Evolutionary conservation across 1,284 basidiomycete species (phyloP).

Genomic region (Sporisorium iseilematis-ciliati): DNA sequence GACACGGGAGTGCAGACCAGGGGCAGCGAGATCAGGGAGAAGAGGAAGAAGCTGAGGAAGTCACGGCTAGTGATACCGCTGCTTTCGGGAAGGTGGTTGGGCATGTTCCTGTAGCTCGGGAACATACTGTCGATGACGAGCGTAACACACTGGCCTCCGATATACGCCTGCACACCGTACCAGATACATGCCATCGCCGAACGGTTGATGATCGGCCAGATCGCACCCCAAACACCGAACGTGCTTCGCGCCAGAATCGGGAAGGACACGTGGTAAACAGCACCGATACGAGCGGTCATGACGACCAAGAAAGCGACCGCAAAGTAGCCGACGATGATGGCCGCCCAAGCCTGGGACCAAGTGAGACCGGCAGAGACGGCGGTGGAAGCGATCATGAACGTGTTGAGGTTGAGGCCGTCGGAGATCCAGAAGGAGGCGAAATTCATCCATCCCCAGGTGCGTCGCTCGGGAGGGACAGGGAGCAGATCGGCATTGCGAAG

Average conservation of each 20-base stretch:
- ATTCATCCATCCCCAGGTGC: slow-evolving; percentile 54
- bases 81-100: slow-evolving; percentile 78
- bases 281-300: slow-evolving; percentile 81
- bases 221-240: slow-evolving; percentile 83
- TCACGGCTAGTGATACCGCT: slow-evolving; percentile 79
- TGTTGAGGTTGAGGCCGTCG: slow-evolving; percentile 63
- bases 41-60: slow-evolving; percentile 86
- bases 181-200: slow-evolving; percentile 81
- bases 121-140: slow-evolving; percentile 77
- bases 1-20: slow-evolving; percentile 85
- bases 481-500: slow-evolving; percentile 57
- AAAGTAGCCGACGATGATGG: slow-evolving; percentile 76
- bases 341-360: slow-evolving; percentile 61
- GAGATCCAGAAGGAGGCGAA: slow-evolving; percentile 65
- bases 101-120: slow-evolving; percentile 76
- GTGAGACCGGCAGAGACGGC: slow-evolving; percentile 51
- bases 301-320: slow-evolving; percentile 81
- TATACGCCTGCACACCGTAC: slow-evolving; percentile 48
- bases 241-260: slow-evolving; percentile 78
- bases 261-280: slow-evolving; percentile 76
- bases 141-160: slow-evolving; percentile 82
- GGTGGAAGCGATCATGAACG: slow-evolving; percentile 51
- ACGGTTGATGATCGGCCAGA: slow-evolving; percentile 83
- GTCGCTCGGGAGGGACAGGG: slow-evolving; percentile 54
- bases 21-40: slow-evolving; percentile 83